These are phyloP conservation scores for Rhizopogon vesiculosus DNA, from an alignment of 768 basidiomycete species.

Conservation along the genomic window DNA sequence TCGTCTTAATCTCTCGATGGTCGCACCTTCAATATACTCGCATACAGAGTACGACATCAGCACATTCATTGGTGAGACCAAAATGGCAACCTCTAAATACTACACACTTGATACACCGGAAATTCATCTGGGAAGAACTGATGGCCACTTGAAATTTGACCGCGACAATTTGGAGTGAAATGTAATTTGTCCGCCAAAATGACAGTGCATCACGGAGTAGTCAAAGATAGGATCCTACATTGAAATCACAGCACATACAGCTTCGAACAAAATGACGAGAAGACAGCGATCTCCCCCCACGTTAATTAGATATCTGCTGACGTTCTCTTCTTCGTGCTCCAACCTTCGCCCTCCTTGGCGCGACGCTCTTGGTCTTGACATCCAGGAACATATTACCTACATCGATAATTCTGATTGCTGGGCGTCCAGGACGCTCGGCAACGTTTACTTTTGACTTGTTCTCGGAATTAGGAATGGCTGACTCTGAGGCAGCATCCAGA, in stretches of 20 bases:
- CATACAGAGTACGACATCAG: too few species aligned
- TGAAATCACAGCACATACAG: too few species aligned
- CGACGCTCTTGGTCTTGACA: slow-evolving; percentile 44
- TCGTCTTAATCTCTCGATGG: too few species aligned
- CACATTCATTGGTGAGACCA: too few species aligned
- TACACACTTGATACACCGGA: background rate
- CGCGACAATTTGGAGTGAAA: background rate
- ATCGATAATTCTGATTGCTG: slow-evolving; percentile 64
- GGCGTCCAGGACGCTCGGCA: slow-evolving; percentile 38
- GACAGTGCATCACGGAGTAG: too few species aligned
- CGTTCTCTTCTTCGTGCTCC: slow-evolving; percentile 24
- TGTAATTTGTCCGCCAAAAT: background rate
- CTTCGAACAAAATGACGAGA: background rate
- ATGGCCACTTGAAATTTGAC: too few species aligned
- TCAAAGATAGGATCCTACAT: too few species aligned
- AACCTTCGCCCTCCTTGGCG: slow-evolving; percentile 38
- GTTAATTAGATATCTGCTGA: background rate
- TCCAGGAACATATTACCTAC: slow-evolving; percentile 70
- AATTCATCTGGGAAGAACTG: background rate
- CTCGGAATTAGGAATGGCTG: slow-evolving; percentile 33
- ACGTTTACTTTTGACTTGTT: slow-evolving; percentile 33
- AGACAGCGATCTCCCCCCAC: background rate
- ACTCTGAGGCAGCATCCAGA: slow-evolving; percentile 43
- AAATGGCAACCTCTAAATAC: too few species aligned
- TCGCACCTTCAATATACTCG: too few species aligned